A percentile compares a stretch with the other conserved stretches of the same genome.
These are phyloP conservation scores for Geotrichum phurueaensis DNA, from an alignment of 1,139 yeast genomes.

Conservation along the genomic window DNA sequence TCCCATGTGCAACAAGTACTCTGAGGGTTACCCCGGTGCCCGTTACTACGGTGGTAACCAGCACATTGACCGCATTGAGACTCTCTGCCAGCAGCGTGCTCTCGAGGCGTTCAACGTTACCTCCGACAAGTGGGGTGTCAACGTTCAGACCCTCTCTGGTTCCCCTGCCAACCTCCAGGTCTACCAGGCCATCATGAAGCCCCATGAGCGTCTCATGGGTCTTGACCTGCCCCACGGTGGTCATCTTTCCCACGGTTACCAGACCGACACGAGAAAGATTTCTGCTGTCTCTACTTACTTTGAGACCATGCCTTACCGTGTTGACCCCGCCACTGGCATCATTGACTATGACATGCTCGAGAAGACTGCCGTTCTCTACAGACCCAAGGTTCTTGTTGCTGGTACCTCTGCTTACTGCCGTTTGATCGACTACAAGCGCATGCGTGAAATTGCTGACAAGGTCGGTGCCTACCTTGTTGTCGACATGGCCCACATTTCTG, in stretches of 20 bases:
- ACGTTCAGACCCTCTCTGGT: constrained; percentile 89
- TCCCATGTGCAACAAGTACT: constrained; percentile 95
- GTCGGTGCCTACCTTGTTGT: constrained; percentile 88
- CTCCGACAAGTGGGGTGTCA: constrained; percentile 87
- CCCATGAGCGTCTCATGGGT: constrained; percentile 94
- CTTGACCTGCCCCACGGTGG: constrained; percentile 97
- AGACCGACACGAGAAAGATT: constrained; percentile 80
- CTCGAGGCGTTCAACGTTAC: constrained; percentile 73
- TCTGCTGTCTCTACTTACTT: constrained; percentile 88
- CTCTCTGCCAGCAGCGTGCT: constrained; percentile 86
- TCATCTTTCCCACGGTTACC: constrained; percentile 94
- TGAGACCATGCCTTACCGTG: constrained; percentile 95
- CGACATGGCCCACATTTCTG: constrained; percentile 97
- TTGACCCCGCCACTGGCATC: constrained; percentile 75
- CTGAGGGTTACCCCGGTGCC: constrained; percentile 98
- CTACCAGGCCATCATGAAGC: constrained; percentile 84
- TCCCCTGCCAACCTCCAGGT: constrained; percentile 95
- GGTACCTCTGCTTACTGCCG: constrained; percentile 97
- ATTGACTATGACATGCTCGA: constrained; percentile 88
- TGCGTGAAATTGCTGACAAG: constrained; percentile 82
- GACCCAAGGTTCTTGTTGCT: constrained; percentile 92
- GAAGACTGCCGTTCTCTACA: constrained; percentile 74
- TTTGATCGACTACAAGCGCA: constrained; percentile 81
- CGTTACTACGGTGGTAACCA: constrained; percentile 97
- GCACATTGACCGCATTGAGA: constrained; percentile 85